Conservation (phyloP, 352 stramenopile genomes). For the Globisporangium middletonii region DNA sequence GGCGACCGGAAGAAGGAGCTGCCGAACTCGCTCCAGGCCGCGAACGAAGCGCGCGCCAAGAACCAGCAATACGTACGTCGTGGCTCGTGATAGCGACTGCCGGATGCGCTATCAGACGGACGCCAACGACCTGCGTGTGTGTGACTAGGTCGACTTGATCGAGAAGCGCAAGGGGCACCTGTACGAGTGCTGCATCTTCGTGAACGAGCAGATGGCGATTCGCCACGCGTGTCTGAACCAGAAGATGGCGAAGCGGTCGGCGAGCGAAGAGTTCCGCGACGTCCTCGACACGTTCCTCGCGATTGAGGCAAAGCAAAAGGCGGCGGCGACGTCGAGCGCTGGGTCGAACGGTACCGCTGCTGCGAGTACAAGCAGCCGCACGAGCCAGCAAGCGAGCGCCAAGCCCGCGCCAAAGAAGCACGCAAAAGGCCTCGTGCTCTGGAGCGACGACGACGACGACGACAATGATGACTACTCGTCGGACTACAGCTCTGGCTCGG, state of each 20-base stretch:
- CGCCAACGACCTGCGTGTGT: not conserved
- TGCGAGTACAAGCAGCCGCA: constrained; percentile 1
- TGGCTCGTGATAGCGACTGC: no score
- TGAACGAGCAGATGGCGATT: constrained; percentile 37
- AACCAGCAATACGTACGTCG: constrained; percentile 16
- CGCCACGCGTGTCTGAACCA: constrained; percentile 53
- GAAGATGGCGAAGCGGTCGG: constrained; percentile 71
- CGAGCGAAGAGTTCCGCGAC: constrained; percentile 65
- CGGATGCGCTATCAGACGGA: no score
- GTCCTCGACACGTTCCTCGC: constrained; percentile 37
- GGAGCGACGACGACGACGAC: constrained; percentile 58
- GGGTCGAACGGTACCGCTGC: not conserved
- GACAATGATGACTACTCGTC: constrained; percentile 54
- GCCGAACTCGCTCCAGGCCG: constrained; percentile 56
- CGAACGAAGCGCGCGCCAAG: constrained; percentile 55
- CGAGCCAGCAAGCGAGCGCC: not conserved
- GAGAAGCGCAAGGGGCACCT: constrained; percentile 16
- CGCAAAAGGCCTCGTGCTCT: constrained; percentile 40
- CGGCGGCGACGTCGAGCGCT: not conserved
- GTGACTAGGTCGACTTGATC: constrained; percentile 17
- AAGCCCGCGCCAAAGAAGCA: constrained; percentile 5
- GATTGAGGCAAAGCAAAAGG: constrained; percentile 8
- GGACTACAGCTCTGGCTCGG: constrained; percentile 16
- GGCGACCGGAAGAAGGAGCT: constrained; percentile 31
- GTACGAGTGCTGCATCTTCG: constrained; percentile 51